Conservation (phyloP, 352 stramenopile species). For the Phytophthora pinifolia region DNA sequence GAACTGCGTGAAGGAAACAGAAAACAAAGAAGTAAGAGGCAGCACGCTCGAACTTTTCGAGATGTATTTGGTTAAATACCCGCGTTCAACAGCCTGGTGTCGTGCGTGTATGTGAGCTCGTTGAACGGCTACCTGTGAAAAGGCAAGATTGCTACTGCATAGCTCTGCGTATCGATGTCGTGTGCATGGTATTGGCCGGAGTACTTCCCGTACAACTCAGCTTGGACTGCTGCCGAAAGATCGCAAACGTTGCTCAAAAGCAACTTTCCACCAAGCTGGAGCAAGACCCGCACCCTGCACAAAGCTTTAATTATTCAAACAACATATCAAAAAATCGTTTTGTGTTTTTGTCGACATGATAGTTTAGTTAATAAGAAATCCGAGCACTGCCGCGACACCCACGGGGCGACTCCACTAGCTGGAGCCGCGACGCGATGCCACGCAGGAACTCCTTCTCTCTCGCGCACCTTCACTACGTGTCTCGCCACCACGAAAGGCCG, state of each 20-base stretch:
- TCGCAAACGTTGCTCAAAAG: not conserved
- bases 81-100: constrained; percentile 18
- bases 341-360: constrained; percentile 31
- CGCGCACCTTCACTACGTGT: constrained; percentile 44
- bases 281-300: too few relatives aligned
- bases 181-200: too few relatives aligned
- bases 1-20: constrained; percentile 17
- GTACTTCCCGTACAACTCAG: too few relatives aligned
- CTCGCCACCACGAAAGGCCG: constrained; percentile 43
- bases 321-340: too few relatives aligned
- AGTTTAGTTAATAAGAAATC: constrained; percentile 56
- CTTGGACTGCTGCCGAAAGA: too few relatives aligned
- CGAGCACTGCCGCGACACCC: constrained; percentile 16
- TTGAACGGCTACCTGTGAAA: not conserved
- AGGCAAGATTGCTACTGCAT: too few relatives aligned
- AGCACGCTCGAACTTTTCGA: constrained; percentile 28
- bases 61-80: constrained; percentile 38
- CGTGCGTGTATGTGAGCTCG: not conserved
- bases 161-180: too few relatives aligned
- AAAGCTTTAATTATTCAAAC: too few relatives aligned
- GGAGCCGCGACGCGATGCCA: constrained; percentile 8
- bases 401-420: constrained; percentile 9
- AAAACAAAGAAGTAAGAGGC: constrained; percentile 21
- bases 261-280: too few relatives aligned
- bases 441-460: constrained; percentile 37